Percentiles rank a stretch among this genome's conserved stretches.
Evolutionary conservation across 441 rosid species (phyloP).

Genomic region (Corymbia citriodora): DNA sequence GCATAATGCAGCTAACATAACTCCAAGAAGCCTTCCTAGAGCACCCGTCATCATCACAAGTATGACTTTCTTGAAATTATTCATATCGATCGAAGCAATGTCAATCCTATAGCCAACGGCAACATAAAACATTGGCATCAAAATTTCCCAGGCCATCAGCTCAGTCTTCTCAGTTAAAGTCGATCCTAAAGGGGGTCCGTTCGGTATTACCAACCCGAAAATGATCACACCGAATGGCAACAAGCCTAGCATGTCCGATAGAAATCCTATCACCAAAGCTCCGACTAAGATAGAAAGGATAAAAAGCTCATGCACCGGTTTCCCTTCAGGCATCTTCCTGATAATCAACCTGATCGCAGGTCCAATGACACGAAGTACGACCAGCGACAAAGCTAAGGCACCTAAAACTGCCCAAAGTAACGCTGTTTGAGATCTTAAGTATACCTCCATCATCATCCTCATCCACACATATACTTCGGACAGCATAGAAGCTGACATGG

Average conservation of each 20-base stretch:
- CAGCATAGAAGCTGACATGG: neutral
- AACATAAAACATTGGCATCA: constrained; percentile 14
- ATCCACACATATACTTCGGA: neutral
- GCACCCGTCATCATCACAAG: neutral
- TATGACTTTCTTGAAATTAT: neutral
- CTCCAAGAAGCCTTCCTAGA: neutral
- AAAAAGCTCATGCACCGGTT: neutral
- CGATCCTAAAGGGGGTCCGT: constrained; percentile 24
- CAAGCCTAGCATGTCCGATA: neutral
- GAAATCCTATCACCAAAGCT: neutral
- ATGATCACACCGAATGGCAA: neutral
- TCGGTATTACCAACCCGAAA: constrained; percentile 16
- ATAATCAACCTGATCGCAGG: neutral
- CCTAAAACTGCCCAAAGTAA: neutral
- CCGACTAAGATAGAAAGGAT: neutral
- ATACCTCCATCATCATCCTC: neutral
- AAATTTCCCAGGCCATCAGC: neutral
- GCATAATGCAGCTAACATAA: neutral
- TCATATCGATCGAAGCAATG: neutral
- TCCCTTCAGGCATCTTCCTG: constrained; percentile 1
- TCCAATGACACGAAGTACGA: neutral
- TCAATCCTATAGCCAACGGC: neutral
- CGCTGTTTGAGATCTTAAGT: neutral
- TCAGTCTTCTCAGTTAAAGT: constrained; percentile 8
- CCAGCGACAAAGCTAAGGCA: neutral